These are phyloP conservation scores for Pugionium cornutum DNA, from an alignment of 345 rosid species.

Conservation along the genomic window DNA sequence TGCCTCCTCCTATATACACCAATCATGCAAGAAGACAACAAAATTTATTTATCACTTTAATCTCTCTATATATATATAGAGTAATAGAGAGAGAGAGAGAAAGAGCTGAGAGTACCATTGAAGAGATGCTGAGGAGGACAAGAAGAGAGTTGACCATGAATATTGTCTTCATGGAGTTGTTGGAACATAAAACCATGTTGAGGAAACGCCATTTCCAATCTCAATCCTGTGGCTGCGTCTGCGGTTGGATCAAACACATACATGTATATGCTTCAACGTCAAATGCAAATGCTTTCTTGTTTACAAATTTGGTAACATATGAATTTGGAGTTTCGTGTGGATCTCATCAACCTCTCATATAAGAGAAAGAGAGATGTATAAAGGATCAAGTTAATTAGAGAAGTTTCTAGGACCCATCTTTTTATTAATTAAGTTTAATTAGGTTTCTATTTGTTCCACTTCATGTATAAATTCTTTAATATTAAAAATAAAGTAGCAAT, in stretches of 20 bases:
- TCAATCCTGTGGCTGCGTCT: constrained; percentile 25
- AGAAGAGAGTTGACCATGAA: constrained; percentile 51
- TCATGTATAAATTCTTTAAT: constrained; percentile 14
- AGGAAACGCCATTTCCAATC: constrained; percentile 64
- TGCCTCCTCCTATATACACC: constrained; percentile 47
- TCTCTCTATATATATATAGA: no score
- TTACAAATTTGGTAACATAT: constrained; percentile 8
- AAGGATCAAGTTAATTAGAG: constrained; percentile 26
- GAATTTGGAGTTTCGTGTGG: constrained; percentile 36
- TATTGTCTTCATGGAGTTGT: constrained; percentile 53
- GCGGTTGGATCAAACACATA: constrained; percentile 35
- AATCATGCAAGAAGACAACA: constrained; percentile 11
- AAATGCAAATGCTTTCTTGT: constrained; percentile 10
- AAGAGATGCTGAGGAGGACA: constrained; percentile 60
- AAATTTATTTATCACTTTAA: not conserved
- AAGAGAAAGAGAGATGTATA: constrained; percentile 12
- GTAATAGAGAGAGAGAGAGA: no score
- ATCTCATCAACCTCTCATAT: constrained; percentile 41
- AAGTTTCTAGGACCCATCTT: constrained; percentile 41
- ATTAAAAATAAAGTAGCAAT: not conserved
- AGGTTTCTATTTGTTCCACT: not conserved
- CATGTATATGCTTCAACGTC: not conserved
- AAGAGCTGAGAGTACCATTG: constrained; percentile 46
- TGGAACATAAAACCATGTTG: constrained; percentile 68
- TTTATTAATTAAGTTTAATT: constrained; percentile 1